Conservation (phyloP, 148 eudicot species). For the Amaranthus hypochondriacus region DNA sequence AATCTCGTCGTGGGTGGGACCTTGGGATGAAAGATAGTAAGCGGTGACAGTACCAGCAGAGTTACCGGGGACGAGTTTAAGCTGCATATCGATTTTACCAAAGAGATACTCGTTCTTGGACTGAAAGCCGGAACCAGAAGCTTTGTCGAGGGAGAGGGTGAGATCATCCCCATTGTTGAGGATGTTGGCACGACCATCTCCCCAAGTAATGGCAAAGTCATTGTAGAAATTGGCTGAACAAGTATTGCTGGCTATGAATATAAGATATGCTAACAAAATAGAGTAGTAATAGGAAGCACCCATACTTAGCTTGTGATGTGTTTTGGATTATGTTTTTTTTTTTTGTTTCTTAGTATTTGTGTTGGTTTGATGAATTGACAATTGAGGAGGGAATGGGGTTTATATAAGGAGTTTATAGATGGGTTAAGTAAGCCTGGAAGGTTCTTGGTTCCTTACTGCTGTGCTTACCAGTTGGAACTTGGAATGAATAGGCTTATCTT, state of each 20-base stretch:
- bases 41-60: conserved; percentile 35
- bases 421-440: neutral
- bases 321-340: neutral
- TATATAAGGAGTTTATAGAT: neutral
- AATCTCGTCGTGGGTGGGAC: conserved; percentile 27
- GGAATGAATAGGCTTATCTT: no score
- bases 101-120: conserved; percentile 29
- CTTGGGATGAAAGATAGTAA: conserved; percentile 29
- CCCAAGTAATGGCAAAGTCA: conserved; percentile 27
- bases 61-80: conserved; percentile 30
- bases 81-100: conserved; percentile 31
- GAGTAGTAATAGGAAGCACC: neutral
- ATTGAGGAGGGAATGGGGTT: neutral
- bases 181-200: conserved; percentile 30
- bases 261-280: neutral
- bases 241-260: conserved; percentile 11
- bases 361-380: neutral
- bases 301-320: neutral
- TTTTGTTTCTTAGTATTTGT: neutral
- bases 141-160: conserved; percentile 28
- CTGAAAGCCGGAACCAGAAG: conserved; percentile 28
- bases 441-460: neutral
- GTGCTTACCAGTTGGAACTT: no score
- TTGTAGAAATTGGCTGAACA: conserved; percentile 19
- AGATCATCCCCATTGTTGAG: conserved; percentile 27